Base-by-base conservation (phyloP, 345 rosid genomes). In the Aquilaria sinensis region DNA sequence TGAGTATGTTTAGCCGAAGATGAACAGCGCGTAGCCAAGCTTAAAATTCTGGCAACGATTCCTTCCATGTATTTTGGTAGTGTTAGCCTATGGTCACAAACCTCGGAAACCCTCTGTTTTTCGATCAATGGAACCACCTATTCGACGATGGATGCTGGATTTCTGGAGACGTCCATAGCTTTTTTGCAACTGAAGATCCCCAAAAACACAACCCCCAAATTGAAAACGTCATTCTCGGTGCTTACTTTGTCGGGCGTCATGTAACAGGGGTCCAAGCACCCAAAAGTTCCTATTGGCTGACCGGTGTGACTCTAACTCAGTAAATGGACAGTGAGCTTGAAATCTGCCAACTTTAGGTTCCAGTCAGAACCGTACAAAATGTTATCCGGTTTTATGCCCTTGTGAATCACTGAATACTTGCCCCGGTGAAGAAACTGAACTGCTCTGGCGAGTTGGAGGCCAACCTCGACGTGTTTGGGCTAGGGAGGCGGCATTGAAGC, bases 341-440 rank as follows among this genome's bases (percentile, higher is more conserved):
- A 86, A 50, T 91, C 96, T 0, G 85, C 84, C 48, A 91, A 62
- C 76, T 80, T 91, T 2, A 85, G 67, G 5, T 72, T 74, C 89
- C 90, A 83, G 2, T 63, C 70, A 0, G 78, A 75, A 55, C 83
- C 96, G 31, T 88, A 72, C 57, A 88, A 31, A 6, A 91, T 64
- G 62, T 91, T 91, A 0, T 89, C 79, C 1, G 97, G 76, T 73
- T 91, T 91, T 30, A 91, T 74, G 11, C 84, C 97, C 51, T 96
- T 85, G 57, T 91, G 97, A 66, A 91, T 62, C 34, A 88, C 64
- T 34, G 37, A 51, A 10, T 77, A 80, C 6, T 64, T 65, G 59
- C 69, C 61, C 23, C 61, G 73, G 12, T 91, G 97, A 3, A 91
- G 88, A 63, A 70, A 80, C 45, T 79, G 77, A 54, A 88, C 62